A percentile compares a stretch with the other conserved stretches of the same genome.
Conservation (phyloP, 768 basidiomycete species). For the Tephrocybe sp. region DNA sequence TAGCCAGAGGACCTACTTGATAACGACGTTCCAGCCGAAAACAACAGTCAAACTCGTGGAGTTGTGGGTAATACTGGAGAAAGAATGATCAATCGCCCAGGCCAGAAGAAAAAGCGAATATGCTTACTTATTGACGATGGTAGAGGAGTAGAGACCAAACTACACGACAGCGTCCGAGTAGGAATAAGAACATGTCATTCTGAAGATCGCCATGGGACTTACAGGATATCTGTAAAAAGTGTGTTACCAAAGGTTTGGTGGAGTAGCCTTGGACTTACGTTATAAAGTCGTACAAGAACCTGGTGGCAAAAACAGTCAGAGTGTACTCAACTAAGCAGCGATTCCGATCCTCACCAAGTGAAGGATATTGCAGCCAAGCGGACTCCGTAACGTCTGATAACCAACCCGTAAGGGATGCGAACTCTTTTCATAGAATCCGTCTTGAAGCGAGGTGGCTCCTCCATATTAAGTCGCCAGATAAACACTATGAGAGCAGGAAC, state of each 20-base stretch:
- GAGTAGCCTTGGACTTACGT: conserved; percentile 34
- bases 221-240: conserved; percentile 54
- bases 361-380: conserved; percentile 71
- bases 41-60: conserved; percentile 50
- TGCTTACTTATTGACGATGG: conserved; percentile 61
- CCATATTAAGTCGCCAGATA: conserved; percentile 83
- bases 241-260: neutral
- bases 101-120: neutral
- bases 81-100: neutral
- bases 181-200: neutral
- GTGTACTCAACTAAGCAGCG: neutral
- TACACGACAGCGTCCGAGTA: conserved; percentile 21
- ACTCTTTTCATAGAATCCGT: conserved; percentile 78
- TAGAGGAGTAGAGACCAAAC: conserved; percentile 83
- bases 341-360: conserved; percentile 53
- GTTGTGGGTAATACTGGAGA: conserved; percentile 54
- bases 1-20: conserved; percentile 53
- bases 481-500: conserved; percentile 81
- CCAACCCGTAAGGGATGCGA: conserved; percentile 70
- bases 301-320: neutral
- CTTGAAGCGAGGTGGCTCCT: conserved; percentile 71
- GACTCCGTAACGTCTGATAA: conserved; percentile 78
- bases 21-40: conserved; percentile 84
- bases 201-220: conserved; percentile 20
- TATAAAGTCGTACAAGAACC: conserved; percentile 2